Percentiles rank a stretch among this genome's conserved stretches.
Evolutionary conservation across 2,329 filamentous ascomycete genomes (phyloP).

Genomic region (Cercospora sojina): DNA sequence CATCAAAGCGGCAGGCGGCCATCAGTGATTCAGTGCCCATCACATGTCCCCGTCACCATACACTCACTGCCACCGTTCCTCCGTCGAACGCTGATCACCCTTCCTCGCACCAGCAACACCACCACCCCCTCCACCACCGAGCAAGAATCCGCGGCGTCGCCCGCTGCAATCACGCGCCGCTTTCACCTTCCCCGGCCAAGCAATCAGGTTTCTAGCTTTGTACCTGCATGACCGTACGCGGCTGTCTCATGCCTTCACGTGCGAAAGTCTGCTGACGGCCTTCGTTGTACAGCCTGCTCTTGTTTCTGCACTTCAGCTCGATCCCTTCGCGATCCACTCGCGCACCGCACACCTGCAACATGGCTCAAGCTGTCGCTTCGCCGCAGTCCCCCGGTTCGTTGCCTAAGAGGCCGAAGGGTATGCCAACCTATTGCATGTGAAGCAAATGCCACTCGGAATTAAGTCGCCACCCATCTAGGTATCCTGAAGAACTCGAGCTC

Average conservation of each 20-base stretch:
- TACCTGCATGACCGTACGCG: slow-evolving; percentile 7
- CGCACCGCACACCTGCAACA: slow-evolving; percentile 18
- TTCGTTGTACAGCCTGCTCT: background rate
- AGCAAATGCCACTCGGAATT: slow-evolving; percentile 5
- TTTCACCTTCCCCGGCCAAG: background rate
- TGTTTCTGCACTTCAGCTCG: slow-evolving; percentile 1
- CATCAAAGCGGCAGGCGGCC: too few relatives aligned
- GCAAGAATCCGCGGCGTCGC: background rate
- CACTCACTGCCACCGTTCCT: background rate
- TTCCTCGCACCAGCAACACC: background rate
- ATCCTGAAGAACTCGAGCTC: slow-evolving; percentile 86
- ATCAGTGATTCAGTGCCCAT: too few relatives aligned
- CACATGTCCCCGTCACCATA: background rate
- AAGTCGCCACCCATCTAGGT: slow-evolving; percentile 53
- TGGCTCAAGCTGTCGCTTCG: slow-evolving; percentile 33
- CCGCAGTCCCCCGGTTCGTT: slow-evolving; percentile 33
- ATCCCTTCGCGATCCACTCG: background rate
- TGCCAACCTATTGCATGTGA: slow-evolving; percentile 9
- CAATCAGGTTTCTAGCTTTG: slow-evolving; percentile 6
- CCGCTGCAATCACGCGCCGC: background rate
- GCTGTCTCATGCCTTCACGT: slow-evolving; percentile 6
- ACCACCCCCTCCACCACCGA: background rate
- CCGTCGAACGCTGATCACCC: background rate
- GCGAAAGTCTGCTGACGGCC: slow-evolving; percentile 2
- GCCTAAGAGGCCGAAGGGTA: slow-evolving; percentile 48